A percentile compares a stretch with the other conserved stretches of the same genome.
phyloP scores from a whole-genome alignment of 2,329 filamentous ascomycete species.

The Epichloe sibirici region DNA sequence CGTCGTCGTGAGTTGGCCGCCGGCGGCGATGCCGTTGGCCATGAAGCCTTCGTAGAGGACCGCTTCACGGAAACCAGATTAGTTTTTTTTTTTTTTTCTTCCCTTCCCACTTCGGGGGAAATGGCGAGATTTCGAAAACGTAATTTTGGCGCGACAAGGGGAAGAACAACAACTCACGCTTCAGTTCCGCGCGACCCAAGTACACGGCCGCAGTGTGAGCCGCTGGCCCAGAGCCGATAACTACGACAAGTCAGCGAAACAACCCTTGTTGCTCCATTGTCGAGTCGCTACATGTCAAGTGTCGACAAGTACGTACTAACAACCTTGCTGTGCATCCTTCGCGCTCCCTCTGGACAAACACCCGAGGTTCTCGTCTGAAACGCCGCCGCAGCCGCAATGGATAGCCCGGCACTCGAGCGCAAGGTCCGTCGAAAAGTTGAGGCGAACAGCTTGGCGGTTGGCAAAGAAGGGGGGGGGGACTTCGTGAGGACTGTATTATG shows the following conservation, averaged over 20 bases:
- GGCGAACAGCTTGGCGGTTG: constrained; percentile 79
- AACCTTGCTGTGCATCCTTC: constrained; percentile 84
- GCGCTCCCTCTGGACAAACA: constrained; percentile 12
- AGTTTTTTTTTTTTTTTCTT: not conserved
- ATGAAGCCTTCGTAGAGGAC: constrained; percentile 97
- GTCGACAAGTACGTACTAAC: constrained; percentile 52
- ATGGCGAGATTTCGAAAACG: not conserved
- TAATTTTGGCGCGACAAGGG: not conserved
- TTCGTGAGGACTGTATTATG: no score
- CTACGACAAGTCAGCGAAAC: constrained; percentile 20
- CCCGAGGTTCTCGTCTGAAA: constrained; percentile 33
- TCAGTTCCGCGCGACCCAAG: constrained; percentile 83
- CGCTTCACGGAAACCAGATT: constrained; percentile 29
- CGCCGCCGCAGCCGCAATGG: constrained; percentile 55
- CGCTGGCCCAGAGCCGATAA: constrained; percentile 89
- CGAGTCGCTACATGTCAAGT: no score
- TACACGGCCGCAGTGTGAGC: constrained; percentile 97
- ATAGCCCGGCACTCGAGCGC: constrained; percentile 61
- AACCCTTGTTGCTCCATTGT: not conserved
- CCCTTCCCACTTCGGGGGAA: no score
- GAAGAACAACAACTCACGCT: constrained; percentile 41
- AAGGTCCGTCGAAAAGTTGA: constrained; percentile 65
- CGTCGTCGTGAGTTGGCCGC: constrained; percentile 93
- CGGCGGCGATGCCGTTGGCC: constrained; percentile 89
- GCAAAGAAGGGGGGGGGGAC: no score